Percentiles rank a stretch among this genome's conserved stretches.
Conservation (phyloP, 2,329 filamentous ascomycete species). For the Phialocephala subalpina region DNA sequence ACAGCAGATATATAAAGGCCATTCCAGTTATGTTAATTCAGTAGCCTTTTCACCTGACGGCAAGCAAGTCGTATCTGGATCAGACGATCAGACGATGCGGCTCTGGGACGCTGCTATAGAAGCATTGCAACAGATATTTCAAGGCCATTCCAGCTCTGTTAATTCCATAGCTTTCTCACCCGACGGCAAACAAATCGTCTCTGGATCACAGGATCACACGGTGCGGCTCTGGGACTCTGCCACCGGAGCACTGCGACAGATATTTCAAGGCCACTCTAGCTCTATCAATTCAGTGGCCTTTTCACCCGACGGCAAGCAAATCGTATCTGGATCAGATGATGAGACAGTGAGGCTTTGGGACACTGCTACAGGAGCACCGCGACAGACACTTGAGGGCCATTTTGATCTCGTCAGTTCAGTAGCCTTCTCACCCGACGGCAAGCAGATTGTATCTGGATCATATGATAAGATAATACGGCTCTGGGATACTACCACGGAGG, state of each 20-base stretch:
- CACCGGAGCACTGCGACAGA: too few species aligned
- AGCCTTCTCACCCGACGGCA: too few species aligned
- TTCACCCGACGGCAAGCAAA: slow-evolving; percentile 15
- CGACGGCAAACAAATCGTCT: slow-evolving; percentile 10
- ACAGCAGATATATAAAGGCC: too few species aligned
- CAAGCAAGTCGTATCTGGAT: slow-evolving; percentile 14
- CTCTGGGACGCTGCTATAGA: too few species aligned
- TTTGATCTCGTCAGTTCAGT: too few species aligned
- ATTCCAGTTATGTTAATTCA: background rate
- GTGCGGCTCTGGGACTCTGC: too few species aligned
- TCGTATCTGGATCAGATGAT: slow-evolving; percentile 3
- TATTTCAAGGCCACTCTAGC: too few species aligned
- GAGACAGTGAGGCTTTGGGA: too few species aligned
- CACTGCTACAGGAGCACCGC: slow-evolving; percentile 28
- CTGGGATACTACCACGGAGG: too few species aligned
- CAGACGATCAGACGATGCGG: slow-evolving; percentile 10
- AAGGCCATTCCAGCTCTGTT: slow-evolving; percentile 21
- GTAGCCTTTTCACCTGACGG: slow-evolving; percentile 9
- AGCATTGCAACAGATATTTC: slow-evolving; percentile 27
- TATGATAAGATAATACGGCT: too few species aligned
- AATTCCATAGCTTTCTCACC: slow-evolving; percentile 10
- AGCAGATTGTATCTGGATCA: too few species aligned
- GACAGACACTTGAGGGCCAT: slow-evolving; percentile 32
- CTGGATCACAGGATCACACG: too few species aligned
- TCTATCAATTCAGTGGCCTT: background rate